Conservation (phyloP, 768 basidiomycete species). For the Psilocybe sp. region DNA sequence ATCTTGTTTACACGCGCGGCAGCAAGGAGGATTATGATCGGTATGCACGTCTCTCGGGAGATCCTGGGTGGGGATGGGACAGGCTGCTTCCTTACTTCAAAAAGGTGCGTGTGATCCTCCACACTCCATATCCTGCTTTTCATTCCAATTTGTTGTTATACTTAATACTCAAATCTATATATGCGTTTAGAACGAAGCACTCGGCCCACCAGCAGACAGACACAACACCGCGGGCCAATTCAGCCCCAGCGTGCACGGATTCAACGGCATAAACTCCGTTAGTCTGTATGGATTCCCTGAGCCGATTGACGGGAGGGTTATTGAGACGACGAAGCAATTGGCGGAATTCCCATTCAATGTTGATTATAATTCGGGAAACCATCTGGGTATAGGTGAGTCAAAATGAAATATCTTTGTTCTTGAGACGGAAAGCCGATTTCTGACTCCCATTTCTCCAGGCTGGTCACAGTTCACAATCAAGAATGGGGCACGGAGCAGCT, state of each 20-base stretch:
- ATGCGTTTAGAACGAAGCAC: slow-evolving; percentile 9
- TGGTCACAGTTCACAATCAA: slow-evolving; percentile 19
- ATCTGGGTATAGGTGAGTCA: not conserved
- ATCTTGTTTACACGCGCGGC: slow-evolving; percentile 27
- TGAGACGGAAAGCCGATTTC: too few species aligned
- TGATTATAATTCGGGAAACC: not conserved
- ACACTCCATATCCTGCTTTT: too few species aligned
- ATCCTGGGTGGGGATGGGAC: slow-evolving; percentile 41
- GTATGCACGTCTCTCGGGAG: slow-evolving; percentile 42
- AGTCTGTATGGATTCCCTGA: slow-evolving; percentile 10
- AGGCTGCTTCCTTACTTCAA: slow-evolving; percentile 20
- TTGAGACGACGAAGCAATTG: not conserved
- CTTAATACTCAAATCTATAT: too few species aligned
- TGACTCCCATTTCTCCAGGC: slow-evolving; percentile 1
- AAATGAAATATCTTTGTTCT: not conserved
- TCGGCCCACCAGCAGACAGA: slow-evolving; percentile 9
- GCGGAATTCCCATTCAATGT: not conserved
- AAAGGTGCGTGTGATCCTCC: slow-evolving; percentile 12
- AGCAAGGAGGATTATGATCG: slow-evolving; percentile 48
- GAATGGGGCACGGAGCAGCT: slow-evolving; percentile 17
- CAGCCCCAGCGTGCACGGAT: slow-evolving; percentile 17
- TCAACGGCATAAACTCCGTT: slow-evolving; percentile 12
- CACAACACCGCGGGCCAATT: slow-evolving; percentile 18
- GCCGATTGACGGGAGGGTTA: not conserved
- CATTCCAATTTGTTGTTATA: not conserved